Base-by-base conservation (phyloP, 352 stramenopile genomes). In the Phytophthora foliorum region DNA sequence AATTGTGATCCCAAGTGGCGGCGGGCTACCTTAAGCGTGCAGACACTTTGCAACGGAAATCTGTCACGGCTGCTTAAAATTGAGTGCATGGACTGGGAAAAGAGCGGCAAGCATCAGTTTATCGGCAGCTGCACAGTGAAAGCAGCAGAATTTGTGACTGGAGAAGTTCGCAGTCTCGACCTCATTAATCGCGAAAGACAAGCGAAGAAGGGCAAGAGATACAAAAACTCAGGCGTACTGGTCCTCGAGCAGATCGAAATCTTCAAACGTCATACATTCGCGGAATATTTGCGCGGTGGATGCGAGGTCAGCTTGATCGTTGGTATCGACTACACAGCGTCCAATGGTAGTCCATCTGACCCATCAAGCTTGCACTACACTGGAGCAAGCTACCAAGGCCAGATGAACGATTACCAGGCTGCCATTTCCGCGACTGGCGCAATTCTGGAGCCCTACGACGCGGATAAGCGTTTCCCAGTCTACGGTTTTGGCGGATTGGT, bases 311-410 rank as follows among this genome's bases (percentile, higher is more conserved):
- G 88, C 42, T 61, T 96, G 32, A 88, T 96, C 13, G 69, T 92
- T 34, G 89, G 86, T 8, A 88, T 97, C 49, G 89, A 97, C 59
- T 95, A 91, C 68, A 94, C 84, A n/a, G 84, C 78, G 5, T 92
- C 80, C 1, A 91, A 90, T 57, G 80, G 82, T 39, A 69, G 72
- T 0, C 74, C 77, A 7, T 78, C 57, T 1, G 72, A 91, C 31
- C 80, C 82, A 3, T 56, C 42, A 7, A 90, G 80, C 70, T 44
- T 93, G 19, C 85, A 95, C 50, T 92, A 85, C 73, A 73, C 80
- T 24, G 80, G 81, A n/a, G 72, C 58, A 57, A 77, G 62, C 45
- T 82, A 84, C 41, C 68, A 78, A 17, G 89, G 84, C 0, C 77
- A 86, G 41, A 68, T 81, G 54, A 97, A 97, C 61, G 82, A 92